These are phyloP conservation scores for Colletotrichum lindemuthianum DNA, from an alignment of 2,329 filamentous ascomycete species.

Conservation along the genomic window DNA sequence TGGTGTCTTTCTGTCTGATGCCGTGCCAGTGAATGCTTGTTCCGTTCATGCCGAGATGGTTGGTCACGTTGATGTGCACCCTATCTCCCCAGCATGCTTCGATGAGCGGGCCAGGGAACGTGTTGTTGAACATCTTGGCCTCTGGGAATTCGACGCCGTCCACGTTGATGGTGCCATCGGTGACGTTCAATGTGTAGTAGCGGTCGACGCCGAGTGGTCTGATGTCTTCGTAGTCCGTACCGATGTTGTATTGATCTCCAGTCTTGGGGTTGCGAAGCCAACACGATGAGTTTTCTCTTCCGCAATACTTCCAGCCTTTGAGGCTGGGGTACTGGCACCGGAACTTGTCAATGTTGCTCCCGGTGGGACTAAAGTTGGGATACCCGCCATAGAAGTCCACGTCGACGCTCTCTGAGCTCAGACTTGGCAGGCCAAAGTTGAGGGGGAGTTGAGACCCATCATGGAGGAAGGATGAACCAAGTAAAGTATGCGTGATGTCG, in stretches of 20 bases:
- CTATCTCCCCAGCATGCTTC: slow-evolving; percentile 45
- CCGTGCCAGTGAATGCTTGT: slow-evolving; percentile 65
- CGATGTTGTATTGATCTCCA: slow-evolving; percentile 40
- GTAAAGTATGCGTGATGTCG: slow-evolving; percentile 7
- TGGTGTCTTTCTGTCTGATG: slow-evolving; percentile 52
- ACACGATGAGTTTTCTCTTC: slow-evolving; percentile 40
- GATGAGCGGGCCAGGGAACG: slow-evolving; percentile 43
- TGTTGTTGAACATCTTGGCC: slow-evolving; percentile 41
- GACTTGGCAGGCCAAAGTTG: not conserved
- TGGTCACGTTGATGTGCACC: slow-evolving; percentile 67
- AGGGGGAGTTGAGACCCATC: not conserved
- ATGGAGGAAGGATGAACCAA: slow-evolving; percentile 2
- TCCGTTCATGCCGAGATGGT: slow-evolving; percentile 61
- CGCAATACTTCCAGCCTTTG: slow-evolving; percentile 40
- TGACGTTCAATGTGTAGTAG: slow-evolving; percentile 38
- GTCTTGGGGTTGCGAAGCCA: slow-evolving; percentile 40
- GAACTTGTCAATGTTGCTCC: slow-evolving; percentile 35
- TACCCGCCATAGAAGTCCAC: not conserved
- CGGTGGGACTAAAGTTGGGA: slow-evolving; percentile 1
- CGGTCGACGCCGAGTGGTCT: slow-evolving; percentile 38
- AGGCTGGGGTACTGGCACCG: slow-evolving; percentile 41
- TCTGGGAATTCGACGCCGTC: slow-evolving; percentile 39
- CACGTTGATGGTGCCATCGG: slow-evolving; percentile 35
- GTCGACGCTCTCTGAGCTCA: not conserved
- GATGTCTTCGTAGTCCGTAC: slow-evolving; percentile 41